A percentile compares a stretch with the other conserved stretches of the same genome.
These are phyloP conservation scores for Aureobasidium sp. DNA, from an alignment of 2,329 filamentous ascomycete species.

Conservation along the genomic window DNA sequence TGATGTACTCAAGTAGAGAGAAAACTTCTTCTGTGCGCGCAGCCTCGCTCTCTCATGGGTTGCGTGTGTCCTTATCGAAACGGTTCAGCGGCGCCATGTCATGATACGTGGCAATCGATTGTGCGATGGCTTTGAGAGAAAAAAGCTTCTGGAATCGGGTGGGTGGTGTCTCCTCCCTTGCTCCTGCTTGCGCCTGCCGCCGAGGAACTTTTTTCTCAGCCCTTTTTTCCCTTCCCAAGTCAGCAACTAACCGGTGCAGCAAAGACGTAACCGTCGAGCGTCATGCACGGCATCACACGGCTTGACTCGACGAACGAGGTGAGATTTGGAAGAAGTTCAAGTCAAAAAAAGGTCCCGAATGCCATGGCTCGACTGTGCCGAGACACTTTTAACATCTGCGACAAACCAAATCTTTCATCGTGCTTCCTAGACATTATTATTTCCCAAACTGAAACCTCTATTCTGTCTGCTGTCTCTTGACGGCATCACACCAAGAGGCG, in stretches of 20 bases:
- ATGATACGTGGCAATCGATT: conserved; percentile 2
- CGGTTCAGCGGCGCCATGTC: not conserved
- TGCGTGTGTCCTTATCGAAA: not conserved
- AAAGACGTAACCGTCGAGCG: not conserved
- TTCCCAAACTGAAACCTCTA: not conserved
- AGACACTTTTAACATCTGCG: not conserved
- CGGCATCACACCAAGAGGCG: not conserved
- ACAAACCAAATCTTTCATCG: not conserved
- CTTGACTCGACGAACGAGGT: not conserved
- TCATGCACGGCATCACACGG: conserved; percentile 5
- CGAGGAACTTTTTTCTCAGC: not conserved
- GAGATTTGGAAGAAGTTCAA: not conserved
- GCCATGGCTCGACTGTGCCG: not conserved
- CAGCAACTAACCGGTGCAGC: not conserved
- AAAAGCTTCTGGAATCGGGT: not conserved
- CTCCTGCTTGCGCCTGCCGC: not conserved
- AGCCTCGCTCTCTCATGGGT: not conserved
- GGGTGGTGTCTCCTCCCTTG: not conserved
- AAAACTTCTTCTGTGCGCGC: not conserved
- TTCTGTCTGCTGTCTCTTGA: not conserved
- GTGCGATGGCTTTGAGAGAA: not conserved
- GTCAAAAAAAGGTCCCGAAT: not conserved
- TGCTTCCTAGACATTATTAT: not conserved
- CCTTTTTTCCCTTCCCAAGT: not conserved
- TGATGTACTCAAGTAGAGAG: not conserved